These are phyloP conservation scores for Pseudogymnoascus sp. DNA, from an alignment of 2,329 filamentous ascomycete species.

Conservation along the genomic window DNA sequence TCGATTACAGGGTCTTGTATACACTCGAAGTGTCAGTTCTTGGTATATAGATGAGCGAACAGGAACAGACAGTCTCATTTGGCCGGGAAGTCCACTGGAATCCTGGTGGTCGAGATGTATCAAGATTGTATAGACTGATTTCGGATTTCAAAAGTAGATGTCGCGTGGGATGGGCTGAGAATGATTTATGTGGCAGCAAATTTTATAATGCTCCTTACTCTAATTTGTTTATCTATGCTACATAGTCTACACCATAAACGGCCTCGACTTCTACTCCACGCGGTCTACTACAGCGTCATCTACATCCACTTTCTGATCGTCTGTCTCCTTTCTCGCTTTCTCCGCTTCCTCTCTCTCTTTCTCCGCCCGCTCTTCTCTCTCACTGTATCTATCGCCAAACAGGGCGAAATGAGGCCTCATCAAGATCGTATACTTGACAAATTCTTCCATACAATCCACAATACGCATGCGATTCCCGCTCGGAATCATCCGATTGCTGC, in stretches of 20 bases:
- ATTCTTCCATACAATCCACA: constrained; percentile 62
- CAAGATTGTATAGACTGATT: not conserved
- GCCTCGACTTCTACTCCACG: not conserved
- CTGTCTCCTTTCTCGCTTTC: constrained; percentile 83
- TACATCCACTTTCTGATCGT: constrained; percentile 88
- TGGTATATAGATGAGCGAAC: not conserved
- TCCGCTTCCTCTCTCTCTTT: constrained; percentile 17
- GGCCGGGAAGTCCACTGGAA: not conserved
- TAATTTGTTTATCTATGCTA: not conserved
- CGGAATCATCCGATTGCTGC: constrained; percentile 42
- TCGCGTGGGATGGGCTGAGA: constrained; percentile 38
- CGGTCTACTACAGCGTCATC: not conserved
- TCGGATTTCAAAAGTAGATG: not conserved
- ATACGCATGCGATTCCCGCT: constrained; percentile 50
- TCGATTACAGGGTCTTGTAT: not conserved
- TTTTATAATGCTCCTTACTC: not conserved
- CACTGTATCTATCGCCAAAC: constrained; percentile 55
- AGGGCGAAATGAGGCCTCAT: constrained; percentile 54
- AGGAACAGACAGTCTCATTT: not conserved
- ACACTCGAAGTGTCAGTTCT: not conserved
- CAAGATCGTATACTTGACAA: constrained; percentile 59
- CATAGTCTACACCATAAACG: not conserved
- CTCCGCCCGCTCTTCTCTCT: constrained; percentile 37
- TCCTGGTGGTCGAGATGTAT: not conserved
- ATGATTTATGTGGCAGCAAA: constrained; percentile 52